Evolutionary conservation across 2,329 filamentous ascomycete genomes (phyloP).

Genomic region (Cephalotrichum gorgonifer): DNA sequence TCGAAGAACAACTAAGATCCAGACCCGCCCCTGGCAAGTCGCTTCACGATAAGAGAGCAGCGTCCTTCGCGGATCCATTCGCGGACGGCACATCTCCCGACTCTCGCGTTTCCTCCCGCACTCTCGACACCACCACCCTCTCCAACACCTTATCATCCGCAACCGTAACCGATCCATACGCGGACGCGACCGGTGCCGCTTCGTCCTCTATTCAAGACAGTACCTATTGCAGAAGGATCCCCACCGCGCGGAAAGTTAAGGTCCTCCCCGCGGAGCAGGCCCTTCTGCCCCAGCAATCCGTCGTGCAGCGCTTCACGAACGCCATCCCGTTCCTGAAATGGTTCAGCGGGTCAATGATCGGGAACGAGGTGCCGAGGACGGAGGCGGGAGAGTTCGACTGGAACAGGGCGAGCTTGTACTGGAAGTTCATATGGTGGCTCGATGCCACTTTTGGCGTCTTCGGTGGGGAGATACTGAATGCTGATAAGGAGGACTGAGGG

Average conservation of each 20-base stretch:
- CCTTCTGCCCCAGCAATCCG: slow-evolving; percentile 57
- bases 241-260: slow-evolving; percentile 52
- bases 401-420: slow-evolving; percentile 55
- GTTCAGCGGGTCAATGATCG: slow-evolving; percentile 65
- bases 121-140: slow-evolving; percentile 35
- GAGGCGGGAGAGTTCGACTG: slow-evolving; percentile 72
- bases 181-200: not conserved
- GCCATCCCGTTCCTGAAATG: slow-evolving; percentile 61
- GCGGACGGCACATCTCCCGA: slow-evolving; percentile 28
- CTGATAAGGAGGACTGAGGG: slow-evolving; percentile 47
- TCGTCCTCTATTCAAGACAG: slow-evolving; percentile 17
- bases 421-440: slow-evolving; percentile 55
- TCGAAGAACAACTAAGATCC: slow-evolving; percentile 19
- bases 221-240: slow-evolving; percentile 51
- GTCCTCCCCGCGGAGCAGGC: slow-evolving; percentile 62
- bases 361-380: slow-evolving; percentile 61
- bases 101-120: slow-evolving; percentile 42
- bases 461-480: slow-evolving; percentile 44
- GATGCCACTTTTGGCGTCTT: slow-evolving; percentile 49
- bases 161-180: slow-evolving; percentile 26
- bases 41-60: slow-evolving; percentile 9
- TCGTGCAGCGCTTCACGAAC: slow-evolving; percentile 51
- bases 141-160: slow-evolving; percentile 28
- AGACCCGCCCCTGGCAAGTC: slow-evolving; percentile 25
- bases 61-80: slow-evolving; percentile 24